Base-by-base conservation (phyloP, 2,329 filamentous ascomycete genomes). In the Colletotrichum trifolii region DNA sequence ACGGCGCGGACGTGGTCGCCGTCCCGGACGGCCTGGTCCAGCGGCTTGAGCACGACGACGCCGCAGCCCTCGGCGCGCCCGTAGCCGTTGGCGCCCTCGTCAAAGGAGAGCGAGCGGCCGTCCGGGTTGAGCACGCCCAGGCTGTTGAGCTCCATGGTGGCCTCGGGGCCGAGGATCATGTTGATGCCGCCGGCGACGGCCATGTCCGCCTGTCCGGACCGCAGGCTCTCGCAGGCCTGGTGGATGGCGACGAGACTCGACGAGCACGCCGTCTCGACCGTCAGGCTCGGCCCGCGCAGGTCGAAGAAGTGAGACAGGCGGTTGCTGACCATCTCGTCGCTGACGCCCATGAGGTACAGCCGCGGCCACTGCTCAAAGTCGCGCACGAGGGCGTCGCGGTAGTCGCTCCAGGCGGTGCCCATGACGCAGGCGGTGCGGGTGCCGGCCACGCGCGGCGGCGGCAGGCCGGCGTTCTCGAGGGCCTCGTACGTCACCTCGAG, bases 241-340 rank as follows among this genome's bases (percentile, higher is more conserved):
- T 85, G 80, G 0, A 85, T 70, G 0, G 81, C 81, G 1, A 82
- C 76, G 0, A 85, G 71, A 53, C 78, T 80, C 12, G 78, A 78
- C 0, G 82, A 84, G 66, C 84, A 86, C 1, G 80, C 84, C 0
- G 84, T 85, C 63, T 85, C 82, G 6, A 86, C 73, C 1, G 82
- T 82, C 69, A 83, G 73, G 43, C 79, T 82, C 0, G 83, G 79
- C 0, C 83, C 83, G 6, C 69, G 69, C 52, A 83, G 77, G 69
- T 85, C 76, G 67, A 80, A 82, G 52, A 79, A 80, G 68, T 83
- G 82, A 2, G 79, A 82, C 6, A 84, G 66, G 17, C 82, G 75
- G 68, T 83, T 83, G 0, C 78, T 73, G 5, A 81, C 50, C 40
- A 82, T 65, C 50, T 54, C 57, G 45, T 60, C 58, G 49, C 58